phyloP scores from a whole-genome alignment of 78 protist genomes.

The Andalucia godoyi region DNA sequence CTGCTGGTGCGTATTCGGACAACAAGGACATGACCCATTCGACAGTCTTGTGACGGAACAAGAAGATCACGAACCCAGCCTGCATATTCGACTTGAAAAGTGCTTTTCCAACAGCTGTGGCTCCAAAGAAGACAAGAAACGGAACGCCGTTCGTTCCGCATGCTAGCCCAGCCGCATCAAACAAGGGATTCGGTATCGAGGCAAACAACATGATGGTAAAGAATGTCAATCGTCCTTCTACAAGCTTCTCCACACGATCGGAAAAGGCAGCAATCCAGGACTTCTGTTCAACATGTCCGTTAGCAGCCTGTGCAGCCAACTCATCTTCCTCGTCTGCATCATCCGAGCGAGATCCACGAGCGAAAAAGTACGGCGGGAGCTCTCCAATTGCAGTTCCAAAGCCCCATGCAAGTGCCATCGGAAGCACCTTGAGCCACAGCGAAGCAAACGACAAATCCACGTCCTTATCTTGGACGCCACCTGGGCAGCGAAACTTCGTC shows the following conservation, averaged over 20 bases:
- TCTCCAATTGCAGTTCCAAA: constrained; percentile 78
- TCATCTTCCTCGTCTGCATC: neutral
- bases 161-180: constrained; percentile 65
- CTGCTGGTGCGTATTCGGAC: too few relatives aligned
- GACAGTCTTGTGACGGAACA: too few relatives aligned
- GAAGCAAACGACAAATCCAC: too few relatives aligned
- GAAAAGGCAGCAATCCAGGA: constrained; percentile 15
- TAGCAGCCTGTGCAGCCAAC: neutral
- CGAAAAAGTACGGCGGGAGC: constrained; percentile 71
- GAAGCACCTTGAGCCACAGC: neutral
- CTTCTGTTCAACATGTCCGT: constrained; percentile 11
- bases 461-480: neutral
- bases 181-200: constrained; percentile 62
- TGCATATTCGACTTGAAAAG: constrained; percentile 55
- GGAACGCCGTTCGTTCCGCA: constrained; percentile 65
- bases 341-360: constrained; percentile 15
- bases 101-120: constrained; percentile 67
- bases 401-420: constrained; percentile 42
- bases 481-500: neutral
- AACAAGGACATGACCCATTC: too few relatives aligned
- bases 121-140: constrained; percentile 69
- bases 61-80: constrained; percentile 12
- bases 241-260: neutral
- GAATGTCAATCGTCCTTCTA: constrained; percentile 15
- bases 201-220: constrained; percentile 62